phyloP scores from a whole-genome alignment of 2,329 filamentous ascomycete genomes.

The Hypoxylon sp. region DNA sequence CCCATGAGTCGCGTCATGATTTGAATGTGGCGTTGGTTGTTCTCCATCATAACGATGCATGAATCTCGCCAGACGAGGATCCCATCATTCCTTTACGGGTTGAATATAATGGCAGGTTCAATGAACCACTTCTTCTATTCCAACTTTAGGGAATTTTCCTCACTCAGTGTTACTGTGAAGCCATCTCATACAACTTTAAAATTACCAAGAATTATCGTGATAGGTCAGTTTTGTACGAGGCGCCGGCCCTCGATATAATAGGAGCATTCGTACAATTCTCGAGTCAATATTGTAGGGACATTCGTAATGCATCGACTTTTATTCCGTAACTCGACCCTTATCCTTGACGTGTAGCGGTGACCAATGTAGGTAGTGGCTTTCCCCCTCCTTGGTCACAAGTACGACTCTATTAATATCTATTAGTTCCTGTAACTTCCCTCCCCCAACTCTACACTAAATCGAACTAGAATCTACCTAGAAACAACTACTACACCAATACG shows the following conservation, averaged over 20 bases:
- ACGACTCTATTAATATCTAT: background rate
- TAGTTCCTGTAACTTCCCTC: background rate
- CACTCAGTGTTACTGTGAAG: too few species aligned
- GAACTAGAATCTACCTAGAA: background rate
- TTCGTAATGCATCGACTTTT: too few species aligned
- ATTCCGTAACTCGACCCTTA: too few species aligned
- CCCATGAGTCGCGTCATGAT: background rate
- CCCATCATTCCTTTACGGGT: background rate
- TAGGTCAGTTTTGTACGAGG: background rate
- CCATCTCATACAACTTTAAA: background rate
- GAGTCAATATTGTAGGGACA: too few species aligned
- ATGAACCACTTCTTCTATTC: too few species aligned
- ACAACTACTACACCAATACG: background rate
- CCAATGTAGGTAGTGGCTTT: background rate
- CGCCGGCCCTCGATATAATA: background rate
- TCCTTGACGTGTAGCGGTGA: too few species aligned
- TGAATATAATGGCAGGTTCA: background rate
- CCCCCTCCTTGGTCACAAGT: background rate
- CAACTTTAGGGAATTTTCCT: too few species aligned
- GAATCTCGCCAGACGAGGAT: too few species aligned
- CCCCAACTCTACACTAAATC: background rate
- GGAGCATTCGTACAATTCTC: background rate
- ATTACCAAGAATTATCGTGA: background rate
- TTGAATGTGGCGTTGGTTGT: background rate
- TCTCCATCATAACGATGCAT: too few species aligned